Evolutionary conservation across 768 basidiomycete species (phyloP).

Genomic region (Boletus huronensis): DNA sequence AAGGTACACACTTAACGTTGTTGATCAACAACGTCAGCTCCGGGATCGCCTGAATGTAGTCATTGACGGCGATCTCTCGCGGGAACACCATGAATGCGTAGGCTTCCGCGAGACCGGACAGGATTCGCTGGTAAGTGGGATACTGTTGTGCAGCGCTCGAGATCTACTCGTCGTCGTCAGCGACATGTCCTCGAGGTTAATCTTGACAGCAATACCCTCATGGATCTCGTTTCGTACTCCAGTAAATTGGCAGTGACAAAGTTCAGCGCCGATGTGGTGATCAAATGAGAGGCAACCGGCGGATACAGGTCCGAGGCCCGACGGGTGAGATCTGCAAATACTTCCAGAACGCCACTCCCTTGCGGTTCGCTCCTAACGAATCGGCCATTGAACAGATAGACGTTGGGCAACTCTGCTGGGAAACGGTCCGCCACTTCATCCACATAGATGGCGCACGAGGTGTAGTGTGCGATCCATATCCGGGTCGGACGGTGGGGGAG

Average conservation of each 20-base stretch:
- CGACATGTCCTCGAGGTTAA: not conserved
- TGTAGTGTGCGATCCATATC: not conserved
- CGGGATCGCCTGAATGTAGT: conserved; percentile 32
- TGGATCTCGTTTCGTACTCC: conserved; percentile 29
- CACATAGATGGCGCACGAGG: conserved; percentile 22
- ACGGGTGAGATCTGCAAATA: not conserved
- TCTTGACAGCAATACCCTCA: conserved; percentile 20
- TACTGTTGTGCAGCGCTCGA: conserved; percentile 25
- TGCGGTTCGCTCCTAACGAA: conserved; percentile 29
- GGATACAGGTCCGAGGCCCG: not conserved
- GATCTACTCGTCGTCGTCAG: conserved; percentile 5
- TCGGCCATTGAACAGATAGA: not conserved
- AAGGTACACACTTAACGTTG: conserved; percentile 35
- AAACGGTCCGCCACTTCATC: conserved; percentile 35
- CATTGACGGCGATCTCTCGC: conserved; percentile 26
- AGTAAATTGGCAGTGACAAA: conserved; percentile 33
- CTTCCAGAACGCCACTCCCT: not conserved
- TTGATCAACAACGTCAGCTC: conserved; percentile 33
- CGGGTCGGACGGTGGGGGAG: not conserved
- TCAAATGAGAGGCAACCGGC: conserved; percentile 31
- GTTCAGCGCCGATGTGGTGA: conserved; percentile 36
- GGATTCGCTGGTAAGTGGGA: conserved; percentile 22
- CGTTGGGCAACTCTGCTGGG: conserved; percentile 4
- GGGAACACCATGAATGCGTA: conserved; percentile 38
- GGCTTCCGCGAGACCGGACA: conserved; percentile 34